Evolutionary conservation across 1,284 basidiomycete species (phyloP), one percentile per base, ranked within the genome.

Genomic region (Ustilago tritici): DNA sequence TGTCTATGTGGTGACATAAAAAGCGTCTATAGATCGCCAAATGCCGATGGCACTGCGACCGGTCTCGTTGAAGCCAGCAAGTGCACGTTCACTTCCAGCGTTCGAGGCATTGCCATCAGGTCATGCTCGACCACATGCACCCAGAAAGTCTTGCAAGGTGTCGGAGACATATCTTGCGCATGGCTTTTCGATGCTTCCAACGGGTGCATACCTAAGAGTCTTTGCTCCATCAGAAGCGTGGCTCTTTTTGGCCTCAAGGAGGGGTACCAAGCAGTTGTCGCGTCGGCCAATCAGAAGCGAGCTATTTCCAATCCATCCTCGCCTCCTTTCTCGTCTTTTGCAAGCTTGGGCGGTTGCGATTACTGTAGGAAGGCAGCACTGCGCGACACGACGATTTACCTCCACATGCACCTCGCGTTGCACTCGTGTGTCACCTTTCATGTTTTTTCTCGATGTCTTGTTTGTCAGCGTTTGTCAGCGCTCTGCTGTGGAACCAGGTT

Each of bases 391-490:
- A 12, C 9, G n/a, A 0, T 36, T 35, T 34, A 19, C 49, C 56
- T 64, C 38, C 62, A 64, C 62, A 58, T 58, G 55, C 62, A 32
- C n/a, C 55, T 61, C 58, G 57, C 55, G 62, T 61, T 70, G 68
- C 40, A 23, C 11, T 23, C 49, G 41, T 56, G 31, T 57, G 49
- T 31, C 52, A 54, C 17, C 32, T 32, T 23, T n/a, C 41, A 56
- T 56, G 32, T 43, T 34, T 23, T 47, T 38, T 49, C 31, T 15
- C 49, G 47, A 23, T 15, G 28, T 31, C 17, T 38, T 49, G 19
- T 70, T 65, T 70, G 69, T 70, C 69, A 70, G 69, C 69, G 19
- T 70, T 65, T 70, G 69, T 70, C 69, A 70, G 69, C 69, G 52
- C 9, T 15, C 17, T 11, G 4, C 14, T 4, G 11, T 4, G 14